phyloP scores from a whole-genome alignment of 2,329 filamentous ascomycete species.

The Aspergillus texensis region DNA sequence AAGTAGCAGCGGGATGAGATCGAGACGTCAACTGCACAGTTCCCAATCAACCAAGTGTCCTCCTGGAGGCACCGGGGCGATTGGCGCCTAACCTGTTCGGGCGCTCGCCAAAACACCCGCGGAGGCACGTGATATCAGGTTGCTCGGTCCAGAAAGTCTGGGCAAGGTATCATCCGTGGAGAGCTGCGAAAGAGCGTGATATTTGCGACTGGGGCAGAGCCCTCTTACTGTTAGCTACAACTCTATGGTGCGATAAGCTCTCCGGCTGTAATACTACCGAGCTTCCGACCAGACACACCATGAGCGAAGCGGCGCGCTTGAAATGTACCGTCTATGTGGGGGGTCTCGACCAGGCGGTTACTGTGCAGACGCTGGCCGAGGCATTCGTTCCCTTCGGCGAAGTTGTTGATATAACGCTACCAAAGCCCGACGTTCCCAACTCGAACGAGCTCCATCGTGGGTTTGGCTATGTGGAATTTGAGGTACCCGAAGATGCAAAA shows the following conservation, averaged over 20 bases:
- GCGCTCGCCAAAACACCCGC: conserved; percentile 38
- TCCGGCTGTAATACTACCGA: neutral
- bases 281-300: conserved; percentile 44
- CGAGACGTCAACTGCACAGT: conserved; percentile 19
- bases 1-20: conserved; percentile 26
- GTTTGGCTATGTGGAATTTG: conserved; percentile 96
- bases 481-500: conserved; percentile 79
- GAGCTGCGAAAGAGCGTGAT: conserved; percentile 2
- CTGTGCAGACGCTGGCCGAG: conserved; percentile 73
- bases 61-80: conserved; percentile 37
- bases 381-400: conserved; percentile 97
- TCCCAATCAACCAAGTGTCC: conserved; percentile 44
- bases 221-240: neutral
- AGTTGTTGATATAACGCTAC: conserved; percentile 86
- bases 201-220: neutral
- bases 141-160: conserved; percentile 20
- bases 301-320: conserved; percentile 80
- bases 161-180: conserved; percentile 7
- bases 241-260: conserved; percentile 6
- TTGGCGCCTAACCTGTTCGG: conserved; percentile 32
- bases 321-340: conserved; percentile 93
- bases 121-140: conserved; percentile 38
- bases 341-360: conserved; percentile 80
- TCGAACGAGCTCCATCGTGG: conserved; percentile 80
- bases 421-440: conserved; percentile 81